Base-by-base conservation (phyloP, 78 protist species). In the Dictyostelium brefeldianum region DNA sequence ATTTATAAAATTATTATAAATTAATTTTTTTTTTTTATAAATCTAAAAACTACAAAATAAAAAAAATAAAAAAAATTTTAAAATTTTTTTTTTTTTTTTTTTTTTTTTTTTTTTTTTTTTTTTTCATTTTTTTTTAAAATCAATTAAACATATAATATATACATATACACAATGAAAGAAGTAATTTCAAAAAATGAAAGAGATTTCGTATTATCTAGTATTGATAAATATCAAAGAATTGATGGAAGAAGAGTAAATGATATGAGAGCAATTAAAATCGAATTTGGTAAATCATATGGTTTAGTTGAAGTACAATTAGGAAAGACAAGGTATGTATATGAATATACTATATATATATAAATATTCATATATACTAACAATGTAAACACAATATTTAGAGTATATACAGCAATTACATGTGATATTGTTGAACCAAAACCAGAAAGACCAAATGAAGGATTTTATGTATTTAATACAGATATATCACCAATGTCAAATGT, bases 401-500 rank as follows among this genome's bases (percentile, higher is more conserved):
- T 96, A 6, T 36, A 79, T 29, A 80, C 97, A 25, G 27, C 81
- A 54, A 83, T 95, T 7, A 47, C 89, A 41, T 96, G 89, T 29
- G 97, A 96, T 47, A 70, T 96, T 2, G 94, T 93, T 4, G 97
- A 92, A 78, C 98, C 98, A 56, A 79, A 50, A 51, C 93, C 94
- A 27, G 97, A 95, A 53, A 80, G 97, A 73, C 98, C 98, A 22
- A 95, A 62, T 14, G 98, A 97, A 70, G 98, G 98, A 20, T 96
- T 95, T 92, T 89, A 96, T 46, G 17, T 50, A 10, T 95, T 97
- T 48, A 67, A 67, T 57, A 77, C 89, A 4, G 81, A 83, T n/a
- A 43, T 87, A 20, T 91, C 96, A 48, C 96, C 96, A 65, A 95
- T 92, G 96, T 83, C 97, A 5, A 89, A 70, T 36, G 84, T 77